phyloP scores from a whole-genome alignment of 169 alveolate species.

The Plasmodium cynomolgi region DNA sequence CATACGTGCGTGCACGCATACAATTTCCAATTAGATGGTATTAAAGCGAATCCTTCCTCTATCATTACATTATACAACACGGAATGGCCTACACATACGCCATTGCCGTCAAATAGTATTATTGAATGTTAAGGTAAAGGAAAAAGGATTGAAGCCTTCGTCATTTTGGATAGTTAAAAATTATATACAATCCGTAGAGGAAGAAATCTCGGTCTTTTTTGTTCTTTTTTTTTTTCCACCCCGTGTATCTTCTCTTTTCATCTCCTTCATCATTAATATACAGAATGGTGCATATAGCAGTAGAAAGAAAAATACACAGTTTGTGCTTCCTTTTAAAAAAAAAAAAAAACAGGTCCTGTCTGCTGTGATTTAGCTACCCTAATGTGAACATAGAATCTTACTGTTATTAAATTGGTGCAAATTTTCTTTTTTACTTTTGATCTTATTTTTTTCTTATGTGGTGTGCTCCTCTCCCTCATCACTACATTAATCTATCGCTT shows the following conservation, averaged over 20 bases:
- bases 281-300: neutral
- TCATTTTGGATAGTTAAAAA: neutral
- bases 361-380: neutral
- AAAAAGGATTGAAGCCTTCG: neutral
- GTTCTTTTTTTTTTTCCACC: neutral
- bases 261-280: neutral
- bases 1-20: neutral
- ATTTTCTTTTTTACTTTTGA: neutral
- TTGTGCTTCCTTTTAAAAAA: neutral
- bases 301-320: neutral
- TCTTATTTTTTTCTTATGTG: neutral
- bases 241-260: neutral
- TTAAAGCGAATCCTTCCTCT: neutral
- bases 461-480: neutral
- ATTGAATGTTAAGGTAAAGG: neutral
- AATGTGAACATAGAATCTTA: neutral
- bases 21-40: neutral
- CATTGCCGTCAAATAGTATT: neutral
- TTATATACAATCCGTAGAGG: neutral
- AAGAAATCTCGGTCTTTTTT: neutral
- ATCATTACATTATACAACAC: neutral
- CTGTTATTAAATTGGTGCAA: neutral
- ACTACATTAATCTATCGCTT: neutral
- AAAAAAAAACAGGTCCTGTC: neutral
- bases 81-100: neutral